These are phyloP conservation scores for Magnusiomyces tetraspermus DNA, from an alignment of 1,139 yeast species.

Conservation along the genomic window DNA sequence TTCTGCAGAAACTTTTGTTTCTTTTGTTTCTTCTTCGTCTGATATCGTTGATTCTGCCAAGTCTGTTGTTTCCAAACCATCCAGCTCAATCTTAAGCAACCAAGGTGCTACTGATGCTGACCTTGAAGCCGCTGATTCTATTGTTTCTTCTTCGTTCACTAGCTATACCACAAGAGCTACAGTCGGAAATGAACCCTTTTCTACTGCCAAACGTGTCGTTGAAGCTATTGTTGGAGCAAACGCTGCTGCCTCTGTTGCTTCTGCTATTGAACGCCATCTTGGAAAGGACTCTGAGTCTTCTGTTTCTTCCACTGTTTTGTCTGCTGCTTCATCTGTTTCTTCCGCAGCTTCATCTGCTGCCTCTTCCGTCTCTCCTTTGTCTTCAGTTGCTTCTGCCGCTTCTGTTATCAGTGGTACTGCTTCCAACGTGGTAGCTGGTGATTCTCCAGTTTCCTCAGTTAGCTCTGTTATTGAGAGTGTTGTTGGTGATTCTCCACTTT, in stretches of 20 bases:
- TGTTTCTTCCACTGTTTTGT: not conserved
- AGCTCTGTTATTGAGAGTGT: too few relatives aligned
- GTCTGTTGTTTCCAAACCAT: not conserved
- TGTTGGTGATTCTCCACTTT: not conserved
- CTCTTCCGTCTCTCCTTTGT: not conserved
- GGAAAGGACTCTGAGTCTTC: not conserved
- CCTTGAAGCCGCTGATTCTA: not conserved
- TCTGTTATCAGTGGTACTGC: not conserved
- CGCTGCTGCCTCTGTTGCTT: too few relatives aligned
- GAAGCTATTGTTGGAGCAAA: too few relatives aligned
- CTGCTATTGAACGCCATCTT: too few relatives aligned
- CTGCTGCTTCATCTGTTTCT: not conserved
- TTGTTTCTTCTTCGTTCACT: not conserved
- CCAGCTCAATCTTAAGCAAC: too few relatives aligned
- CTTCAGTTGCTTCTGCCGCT: not conserved
- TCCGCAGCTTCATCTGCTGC: too few relatives aligned
- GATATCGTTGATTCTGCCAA: too few relatives aligned
- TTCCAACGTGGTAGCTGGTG: not conserved
- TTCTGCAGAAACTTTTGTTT: not conserved
- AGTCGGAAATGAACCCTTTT: too few relatives aligned
- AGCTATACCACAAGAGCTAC: not conserved
- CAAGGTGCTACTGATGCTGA: too few relatives aligned
- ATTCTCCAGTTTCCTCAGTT: too few relatives aligned
- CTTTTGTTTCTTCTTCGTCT: not conserved
- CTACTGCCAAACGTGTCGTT: too few relatives aligned